Percentiles rank a stretch among this genome's conserved stretches.
phyloP scores from a whole-genome alignment of 805 yeast species.

The Cyberlindnera japonica region DNA sequence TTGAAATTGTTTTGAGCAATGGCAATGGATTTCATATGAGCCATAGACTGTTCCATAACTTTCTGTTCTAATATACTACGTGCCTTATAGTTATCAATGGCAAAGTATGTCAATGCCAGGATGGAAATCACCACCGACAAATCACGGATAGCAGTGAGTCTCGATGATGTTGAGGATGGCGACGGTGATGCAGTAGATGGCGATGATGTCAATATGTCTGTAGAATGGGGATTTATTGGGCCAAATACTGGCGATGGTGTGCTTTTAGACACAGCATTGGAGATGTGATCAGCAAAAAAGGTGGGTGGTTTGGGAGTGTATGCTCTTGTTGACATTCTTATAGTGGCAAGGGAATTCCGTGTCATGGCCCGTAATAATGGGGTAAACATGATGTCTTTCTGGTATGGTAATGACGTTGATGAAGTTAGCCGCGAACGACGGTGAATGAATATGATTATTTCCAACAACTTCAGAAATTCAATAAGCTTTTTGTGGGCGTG shows the following conservation, averaged over 20 bases:
- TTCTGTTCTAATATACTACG: slow-evolving; percentile 36
- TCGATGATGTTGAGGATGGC: slow-evolving; percentile 1
- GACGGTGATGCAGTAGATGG: background rate
- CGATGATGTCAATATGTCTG: background rate
- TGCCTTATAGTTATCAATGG: slow-evolving; percentile 47
- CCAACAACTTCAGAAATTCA: no score
- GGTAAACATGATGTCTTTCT: background rate
- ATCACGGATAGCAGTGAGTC: slow-evolving; percentile 30
- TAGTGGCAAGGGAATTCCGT: background rate
- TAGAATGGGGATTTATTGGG: background rate
- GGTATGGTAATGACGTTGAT: no score
- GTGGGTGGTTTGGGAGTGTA: slow-evolving; percentile 19
- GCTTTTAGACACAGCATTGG: background rate
- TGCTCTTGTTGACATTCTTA: background rate
- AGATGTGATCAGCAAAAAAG: slow-evolving; percentile 19
- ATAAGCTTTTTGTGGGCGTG: no score
- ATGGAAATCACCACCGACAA: slow-evolving; percentile 41
- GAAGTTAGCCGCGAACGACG: no score
- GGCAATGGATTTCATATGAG: slow-evolving; percentile 32
- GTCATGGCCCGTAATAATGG: slow-evolving; percentile 1
- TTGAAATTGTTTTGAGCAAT: slow-evolving; percentile 45
- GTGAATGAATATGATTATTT: no score
- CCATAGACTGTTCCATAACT: slow-evolving; percentile 30
- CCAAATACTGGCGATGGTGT: slow-evolving; percentile 5
- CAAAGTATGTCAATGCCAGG: slow-evolving; percentile 42